A percentile compares a stretch with the other conserved stretches of the same genome.
phyloP scores from a whole-genome alignment of 2,329 filamentous ascomycete genomes.

The Talaromyces sp. region DNA sequence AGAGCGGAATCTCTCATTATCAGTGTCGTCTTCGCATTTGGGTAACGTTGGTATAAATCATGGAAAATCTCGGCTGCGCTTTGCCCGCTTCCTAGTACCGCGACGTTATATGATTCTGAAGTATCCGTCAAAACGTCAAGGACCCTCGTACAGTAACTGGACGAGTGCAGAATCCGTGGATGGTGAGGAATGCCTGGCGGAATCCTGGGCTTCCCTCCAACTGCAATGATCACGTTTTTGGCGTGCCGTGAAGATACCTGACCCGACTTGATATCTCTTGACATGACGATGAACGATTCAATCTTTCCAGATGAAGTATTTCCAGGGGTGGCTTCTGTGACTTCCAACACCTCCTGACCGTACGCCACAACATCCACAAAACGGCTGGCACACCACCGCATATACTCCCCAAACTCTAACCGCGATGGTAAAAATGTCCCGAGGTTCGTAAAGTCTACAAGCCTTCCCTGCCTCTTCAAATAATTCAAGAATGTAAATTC shows the following conservation, averaged over 20 bases:
- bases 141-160: constrained; percentile 63
- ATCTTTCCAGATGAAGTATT: constrained; percentile 33
- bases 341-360: constrained; percentile 68
- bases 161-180: constrained; percentile 79
- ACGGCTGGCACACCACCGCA: constrained; percentile 81
- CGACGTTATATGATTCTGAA: constrained; percentile 61
- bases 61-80: constrained; percentile 94
- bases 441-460: constrained; percentile 88
- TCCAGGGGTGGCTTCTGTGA: constrained; percentile 34
- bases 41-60: constrained; percentile 77
- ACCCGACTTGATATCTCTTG: constrained; percentile 55
- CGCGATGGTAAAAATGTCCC: constrained; percentile 82
- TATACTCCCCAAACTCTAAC: constrained; percentile 90
- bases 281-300: constrained; percentile 64
- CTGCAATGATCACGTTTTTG: constrained; percentile 59
- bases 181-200: constrained; percentile 65
- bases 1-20: constrained; percentile 80
- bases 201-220: constrained; percentile 66
- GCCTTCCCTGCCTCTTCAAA: constrained; percentile 72
- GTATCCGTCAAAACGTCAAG: constrained; percentile 39
- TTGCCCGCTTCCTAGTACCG: constrained; percentile 84
- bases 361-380: constrained; percentile 74
- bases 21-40: constrained; percentile 71
- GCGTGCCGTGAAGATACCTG: constrained; percentile 39
- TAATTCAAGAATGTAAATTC: constrained; percentile 97